Conservation (phyloP, 2,329 filamentous ascomycete species). For the Ceratocystis eucalypticola region DNA sequence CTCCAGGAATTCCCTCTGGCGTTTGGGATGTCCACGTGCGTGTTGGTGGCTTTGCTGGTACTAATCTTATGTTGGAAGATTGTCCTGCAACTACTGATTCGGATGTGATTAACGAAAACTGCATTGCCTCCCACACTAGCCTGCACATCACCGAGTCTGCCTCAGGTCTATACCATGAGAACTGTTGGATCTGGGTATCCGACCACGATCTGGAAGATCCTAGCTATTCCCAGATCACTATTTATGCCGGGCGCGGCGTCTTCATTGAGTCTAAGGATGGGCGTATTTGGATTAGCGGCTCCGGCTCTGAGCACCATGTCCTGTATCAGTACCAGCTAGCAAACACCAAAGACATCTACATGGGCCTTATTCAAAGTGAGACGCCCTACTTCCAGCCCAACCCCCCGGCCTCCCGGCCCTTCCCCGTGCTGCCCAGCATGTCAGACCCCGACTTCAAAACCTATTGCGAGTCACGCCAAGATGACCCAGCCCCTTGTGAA, state of each 20-base stretch:
- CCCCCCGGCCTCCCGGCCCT: constrained; percentile 45
- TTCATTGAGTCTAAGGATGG: constrained; percentile 29
- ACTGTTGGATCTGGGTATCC: constrained; percentile 35
- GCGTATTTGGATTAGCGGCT: constrained; percentile 48
- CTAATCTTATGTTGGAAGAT: constrained; percentile 50
- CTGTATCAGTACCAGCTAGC: constrained; percentile 57
- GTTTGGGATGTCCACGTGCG: constrained; percentile 70
- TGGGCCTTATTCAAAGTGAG: constrained; percentile 54
- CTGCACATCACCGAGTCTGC: constrained; percentile 31
- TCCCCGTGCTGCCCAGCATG: constrained; percentile 32
- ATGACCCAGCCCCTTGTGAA: constrained; percentile 31
- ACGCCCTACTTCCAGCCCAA: constrained; percentile 59
- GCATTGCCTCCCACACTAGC: constrained; percentile 32
- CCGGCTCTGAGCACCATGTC: constrained; percentile 50
- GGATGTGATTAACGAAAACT: constrained; percentile 24
- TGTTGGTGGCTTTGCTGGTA: constrained; percentile 58
- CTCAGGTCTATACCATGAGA: constrained; percentile 31
- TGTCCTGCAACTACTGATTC: constrained; percentile 43
- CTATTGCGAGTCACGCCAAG: constrained; percentile 30
- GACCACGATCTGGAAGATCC: constrained; percentile 44
- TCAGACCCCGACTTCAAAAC: constrained; percentile 40
- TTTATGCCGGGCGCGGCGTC: constrained; percentile 41
- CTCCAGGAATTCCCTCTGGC: constrained; percentile 33
- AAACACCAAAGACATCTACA: constrained; percentile 46
- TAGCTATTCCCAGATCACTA: constrained; percentile 35